Percentiles rank a stretch among this genome's conserved stretches.
These are phyloP conservation scores for Picochlorum costavermella DNA, from an alignment of 139 green algal species.

Conservation along the genomic window DNA sequence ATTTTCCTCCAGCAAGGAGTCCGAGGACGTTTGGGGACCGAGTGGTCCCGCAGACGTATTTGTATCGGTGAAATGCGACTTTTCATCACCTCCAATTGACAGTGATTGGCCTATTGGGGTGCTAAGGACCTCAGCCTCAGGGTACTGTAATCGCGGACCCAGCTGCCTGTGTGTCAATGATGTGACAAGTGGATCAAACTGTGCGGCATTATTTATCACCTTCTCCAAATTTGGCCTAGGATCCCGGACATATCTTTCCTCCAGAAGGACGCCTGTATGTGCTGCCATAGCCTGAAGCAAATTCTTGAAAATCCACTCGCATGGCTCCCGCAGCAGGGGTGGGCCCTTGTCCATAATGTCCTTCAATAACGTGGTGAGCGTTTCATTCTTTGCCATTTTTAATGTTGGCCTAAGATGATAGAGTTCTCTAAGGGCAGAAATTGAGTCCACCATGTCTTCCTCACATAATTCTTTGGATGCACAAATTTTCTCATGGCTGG, in stretches of 20 bases:
- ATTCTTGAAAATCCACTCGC: neutral
- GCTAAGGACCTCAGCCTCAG: too few relatives aligned
- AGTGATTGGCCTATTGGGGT: too few relatives aligned
- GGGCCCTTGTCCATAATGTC: conserved; percentile 7
- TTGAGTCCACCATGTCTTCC: neutral
- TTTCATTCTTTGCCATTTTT: conserved; percentile 7
- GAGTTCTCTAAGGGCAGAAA: conserved; percentile 27
- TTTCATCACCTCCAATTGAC: too few relatives aligned
- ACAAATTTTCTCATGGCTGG: neutral
- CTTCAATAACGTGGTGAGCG: conserved; percentile 16
- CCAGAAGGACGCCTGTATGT: conserved; percentile 21
- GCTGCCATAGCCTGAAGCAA: conserved; percentile 18
- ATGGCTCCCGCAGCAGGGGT: conserved; percentile 3
- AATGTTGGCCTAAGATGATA: conserved; percentile 27
- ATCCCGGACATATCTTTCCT: conserved; percentile 27
- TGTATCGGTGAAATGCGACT: too few relatives aligned
- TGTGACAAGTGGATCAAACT: conserved; percentile 22
- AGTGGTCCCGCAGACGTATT: too few relatives aligned
- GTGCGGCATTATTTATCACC: conserved; percentile 5
- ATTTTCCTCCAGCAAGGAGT: neutral
- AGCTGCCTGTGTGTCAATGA: conserved; percentile 8
- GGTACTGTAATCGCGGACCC: neutral
- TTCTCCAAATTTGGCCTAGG: conserved; percentile 19
- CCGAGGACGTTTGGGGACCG: neutral
- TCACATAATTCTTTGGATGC: neutral